Base-by-base conservation (phyloP, 2,329 filamentous ascomycete genomes). In the Ceratocystis colombiana region DNA sequence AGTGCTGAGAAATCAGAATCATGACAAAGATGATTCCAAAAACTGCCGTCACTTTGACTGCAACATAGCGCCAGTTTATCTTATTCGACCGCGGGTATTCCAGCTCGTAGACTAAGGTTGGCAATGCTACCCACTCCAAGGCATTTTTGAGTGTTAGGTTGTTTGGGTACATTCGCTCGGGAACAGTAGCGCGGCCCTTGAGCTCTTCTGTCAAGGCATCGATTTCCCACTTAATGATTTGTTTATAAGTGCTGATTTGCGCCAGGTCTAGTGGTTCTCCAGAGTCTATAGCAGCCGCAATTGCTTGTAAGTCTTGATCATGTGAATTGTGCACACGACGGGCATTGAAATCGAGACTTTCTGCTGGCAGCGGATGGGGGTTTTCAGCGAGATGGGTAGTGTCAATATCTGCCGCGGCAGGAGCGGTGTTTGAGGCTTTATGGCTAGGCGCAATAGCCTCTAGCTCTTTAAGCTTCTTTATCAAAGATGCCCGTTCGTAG, bases 101-200 rank as follows among this genome's bases (percentile, higher is more conserved):
- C 57, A 89, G 80, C 73, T 93, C 89, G 73, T 92, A 93, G 15
- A 91, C 87, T 3, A 91, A 77, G 0, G 88, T 92, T 2, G 89
- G 89, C 8, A 92, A 78, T 55, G 85, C 82, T 62, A 88, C 85
- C 79, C 87, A 93, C 72, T 89, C 87, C 71, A 84, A 83, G 70
- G 88, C 85, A 71, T 88, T 86, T 62, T 72, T 68, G 10, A 85
- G 70, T 0, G 82, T 88, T 46, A 92, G 77, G 71, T 91, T 92
- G 62, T 81, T 77, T 0, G 88, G 88, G 71, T 92, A 92, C 22
- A 73, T 79, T 68, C 76, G 80, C 70, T 70, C 75, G 20, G 70
- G 74, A 65, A 70, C 75, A 64, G 80, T 82, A 22, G 82, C 79
- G 70, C 86, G 87, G 68, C 86, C 86, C 65, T 78, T 79, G 25